These are phyloP conservation scores for Syncephalis fuscata DNA, from an alignment of 371 early-diverging fungal species.

Conservation along the genomic window DNA sequence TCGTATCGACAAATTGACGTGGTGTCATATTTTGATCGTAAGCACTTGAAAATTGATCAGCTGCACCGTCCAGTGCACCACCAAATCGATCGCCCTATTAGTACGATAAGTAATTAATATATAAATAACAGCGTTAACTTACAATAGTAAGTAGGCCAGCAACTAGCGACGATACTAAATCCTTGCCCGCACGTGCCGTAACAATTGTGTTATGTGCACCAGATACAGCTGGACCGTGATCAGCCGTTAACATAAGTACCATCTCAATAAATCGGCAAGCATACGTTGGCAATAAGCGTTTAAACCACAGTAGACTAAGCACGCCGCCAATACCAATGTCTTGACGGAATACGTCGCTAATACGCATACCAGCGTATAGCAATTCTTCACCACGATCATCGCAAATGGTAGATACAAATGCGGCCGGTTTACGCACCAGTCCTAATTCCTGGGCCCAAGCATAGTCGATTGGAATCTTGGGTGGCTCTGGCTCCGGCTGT, in stretches of 20 bases:
- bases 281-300: constrained; percentile 86
- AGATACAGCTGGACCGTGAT: constrained; percentile 92
- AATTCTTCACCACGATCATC: constrained; percentile 98
- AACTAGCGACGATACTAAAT: constrained; percentile 85
- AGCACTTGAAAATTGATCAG: constrained; percentile 70
- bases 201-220: constrained; percentile 97
- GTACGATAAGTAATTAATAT: constrained; percentile 1
- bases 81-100: constrained; percentile 73
- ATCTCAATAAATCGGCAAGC: constrained; percentile 96
- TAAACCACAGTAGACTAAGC: constrained; percentile 92
- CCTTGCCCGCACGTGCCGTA: constrained; percentile 96
- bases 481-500: constrained; percentile 75
- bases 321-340: constrained; percentile 97
- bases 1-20: constrained; percentile 76
- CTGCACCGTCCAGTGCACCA: constrained; percentile 95
- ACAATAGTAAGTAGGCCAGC: constrained; percentile 85
- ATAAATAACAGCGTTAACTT: not conserved
- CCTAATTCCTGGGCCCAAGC: constrained; percentile 97
- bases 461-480: constrained; percentile 98
- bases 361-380: constrained; percentile 95
- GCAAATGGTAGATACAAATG: constrained; percentile 94
- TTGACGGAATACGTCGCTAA: constrained; percentile 93
- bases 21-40: constrained; percentile 82
- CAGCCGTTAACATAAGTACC: constrained; percentile 97
- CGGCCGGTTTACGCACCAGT: constrained; percentile 95